Conservation (phyloP, 140 eudicot species). For the Oenanthe javanica region DNA sequence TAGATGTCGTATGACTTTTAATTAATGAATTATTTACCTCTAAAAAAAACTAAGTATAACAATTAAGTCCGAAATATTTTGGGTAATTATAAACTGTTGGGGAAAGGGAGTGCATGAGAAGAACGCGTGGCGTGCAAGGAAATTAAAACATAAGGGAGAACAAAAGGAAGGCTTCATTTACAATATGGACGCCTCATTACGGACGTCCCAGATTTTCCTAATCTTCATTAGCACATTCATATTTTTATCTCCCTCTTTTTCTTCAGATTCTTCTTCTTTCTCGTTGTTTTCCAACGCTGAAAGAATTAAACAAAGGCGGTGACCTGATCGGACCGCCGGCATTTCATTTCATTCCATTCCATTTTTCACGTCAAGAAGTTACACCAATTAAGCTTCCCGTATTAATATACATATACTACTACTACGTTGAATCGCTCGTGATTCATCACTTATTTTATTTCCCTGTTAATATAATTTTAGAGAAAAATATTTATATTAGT, state of each 20-base stretch:
- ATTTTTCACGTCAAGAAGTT: not conserved
- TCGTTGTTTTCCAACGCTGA: not conserved
- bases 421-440: not conserved
- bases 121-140: constrained; percentile 4
- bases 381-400: not conserved
- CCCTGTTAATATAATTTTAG: not conserved
- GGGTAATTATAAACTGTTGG: not conserved
- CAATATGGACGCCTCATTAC: constrained; percentile 3
- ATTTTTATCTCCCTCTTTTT: not conserved
- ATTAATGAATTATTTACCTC: too few relatives aligned
- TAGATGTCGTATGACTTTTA: too few relatives aligned
- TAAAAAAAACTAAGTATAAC: too few relatives aligned
- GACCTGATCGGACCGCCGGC: not conserved
- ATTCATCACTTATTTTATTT: not conserved
- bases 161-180: not conserved
- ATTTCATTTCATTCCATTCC: not conserved
- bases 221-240: not conserved
- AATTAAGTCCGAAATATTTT: too few relatives aligned
- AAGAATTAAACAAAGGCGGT: not conserved
- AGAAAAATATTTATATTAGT: not conserved
- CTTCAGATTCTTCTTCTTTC: not conserved
- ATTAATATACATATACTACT: not conserved
- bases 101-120: not conserved
- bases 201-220: not conserved
- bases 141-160: not conserved